Conservation (phyloP, 164 flowering plant species). For the Tinospora cordifolia region DNA sequence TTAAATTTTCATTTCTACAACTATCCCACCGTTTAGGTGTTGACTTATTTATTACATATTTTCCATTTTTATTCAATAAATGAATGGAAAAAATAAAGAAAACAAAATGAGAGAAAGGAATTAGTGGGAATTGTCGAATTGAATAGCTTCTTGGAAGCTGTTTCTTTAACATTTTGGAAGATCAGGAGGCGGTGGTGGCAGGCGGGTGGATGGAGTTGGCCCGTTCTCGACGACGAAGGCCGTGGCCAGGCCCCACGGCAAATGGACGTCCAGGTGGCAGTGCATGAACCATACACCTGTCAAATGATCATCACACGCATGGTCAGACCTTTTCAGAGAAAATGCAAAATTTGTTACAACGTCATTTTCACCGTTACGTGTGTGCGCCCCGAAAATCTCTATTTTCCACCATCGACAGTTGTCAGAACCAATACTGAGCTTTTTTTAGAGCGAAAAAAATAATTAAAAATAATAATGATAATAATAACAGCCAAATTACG, state of each 20-base stretch:
- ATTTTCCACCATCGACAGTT: no score
- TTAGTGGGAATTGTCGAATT: neutral
- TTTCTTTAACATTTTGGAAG: conserved; percentile 21
- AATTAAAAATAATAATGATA: no score
- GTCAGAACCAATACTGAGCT: no score
- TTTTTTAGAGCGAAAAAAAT: no score
- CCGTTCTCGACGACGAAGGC: conserved; percentile 66
- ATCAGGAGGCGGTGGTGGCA: conserved; percentile 64
- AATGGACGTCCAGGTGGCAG: conserved; percentile 61
- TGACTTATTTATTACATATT: neutral
- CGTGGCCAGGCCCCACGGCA: conserved; percentile 56
- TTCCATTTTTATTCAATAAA: neutral
- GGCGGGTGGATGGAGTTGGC: conserved; percentile 33
- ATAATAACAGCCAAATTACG: no score
- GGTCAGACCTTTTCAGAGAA: neutral
- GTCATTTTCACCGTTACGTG: no score
- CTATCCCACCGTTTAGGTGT: no score
- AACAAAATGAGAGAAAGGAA: no score
- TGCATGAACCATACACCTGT: no score
- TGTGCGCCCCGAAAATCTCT: no score
- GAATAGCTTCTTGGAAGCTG: neutral
- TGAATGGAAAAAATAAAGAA: neutral
- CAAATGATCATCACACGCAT: neutral
- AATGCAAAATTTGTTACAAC: neutral
- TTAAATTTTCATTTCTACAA: no score